Conservation (phyloP, 2,329 filamentous ascomycete genomes). For the Cordyceps fumosorosea region DNA sequence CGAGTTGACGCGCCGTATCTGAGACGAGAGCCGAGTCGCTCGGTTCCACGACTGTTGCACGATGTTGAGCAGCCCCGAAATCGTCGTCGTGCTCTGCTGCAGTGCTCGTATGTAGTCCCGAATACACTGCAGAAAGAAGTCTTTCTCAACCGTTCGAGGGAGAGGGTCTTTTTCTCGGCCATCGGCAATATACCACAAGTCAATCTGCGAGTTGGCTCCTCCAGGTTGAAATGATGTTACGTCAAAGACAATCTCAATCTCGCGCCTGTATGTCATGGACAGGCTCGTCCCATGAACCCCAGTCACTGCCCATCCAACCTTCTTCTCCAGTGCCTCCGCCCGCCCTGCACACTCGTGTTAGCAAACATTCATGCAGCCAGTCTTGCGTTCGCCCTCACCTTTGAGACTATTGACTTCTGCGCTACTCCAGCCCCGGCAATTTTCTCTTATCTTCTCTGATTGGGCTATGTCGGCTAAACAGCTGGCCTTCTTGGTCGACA, state of each 20-base stretch:
- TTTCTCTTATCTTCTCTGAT: conserved; percentile 76
- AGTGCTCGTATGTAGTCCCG: conserved; percentile 60
- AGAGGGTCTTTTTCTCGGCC: conserved; percentile 45
- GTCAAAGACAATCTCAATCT: conserved; percentile 69
- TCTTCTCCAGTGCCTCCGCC: conserved; percentile 58
- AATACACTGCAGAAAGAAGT: conserved; percentile 70
- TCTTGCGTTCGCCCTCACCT: conserved; percentile 39
- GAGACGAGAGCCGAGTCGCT: conserved; percentile 51
- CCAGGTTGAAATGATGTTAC: conserved; percentile 50
- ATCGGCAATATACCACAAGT: conserved; percentile 63
- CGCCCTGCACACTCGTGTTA: conserved; percentile 46
- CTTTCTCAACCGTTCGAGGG: conserved; percentile 57
- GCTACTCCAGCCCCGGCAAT: conserved; percentile 82
- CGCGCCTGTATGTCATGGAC: conserved; percentile 67
- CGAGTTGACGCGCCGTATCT: conserved; percentile 55
- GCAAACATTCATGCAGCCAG: conserved; percentile 15
- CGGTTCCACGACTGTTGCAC: conserved; percentile 62
- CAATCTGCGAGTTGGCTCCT: conserved; percentile 49
- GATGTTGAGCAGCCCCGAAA: conserved; percentile 50
- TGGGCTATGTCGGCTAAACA: conserved; percentile 70
- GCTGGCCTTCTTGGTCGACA: conserved; percentile 60
- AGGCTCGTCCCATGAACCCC: conserved; percentile 51
- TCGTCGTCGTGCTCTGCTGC: conserved; percentile 48
- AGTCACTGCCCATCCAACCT: conserved; percentile 66
- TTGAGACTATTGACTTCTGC: conserved; percentile 75